Evolutionary conservation across 257 asterid genomes (phyloP).

Genomic region (Linaria vulgaris): DNA sequence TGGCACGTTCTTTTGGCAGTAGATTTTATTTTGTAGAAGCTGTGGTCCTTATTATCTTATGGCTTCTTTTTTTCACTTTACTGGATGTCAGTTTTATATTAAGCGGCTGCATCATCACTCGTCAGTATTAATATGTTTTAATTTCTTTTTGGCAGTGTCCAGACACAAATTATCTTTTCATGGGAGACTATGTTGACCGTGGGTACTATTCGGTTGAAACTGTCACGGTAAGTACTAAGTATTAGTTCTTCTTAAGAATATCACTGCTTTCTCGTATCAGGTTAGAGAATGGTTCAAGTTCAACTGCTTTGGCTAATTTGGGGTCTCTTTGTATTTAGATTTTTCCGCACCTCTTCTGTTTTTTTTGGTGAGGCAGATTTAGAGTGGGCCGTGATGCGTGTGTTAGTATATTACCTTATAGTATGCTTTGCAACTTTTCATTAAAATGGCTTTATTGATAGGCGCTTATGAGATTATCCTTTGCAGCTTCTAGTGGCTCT

Average conservation of each 20-base stretch:
- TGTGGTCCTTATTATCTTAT: conserved; percentile 7
- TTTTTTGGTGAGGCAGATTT: background rate
- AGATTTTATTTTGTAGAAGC: background rate
- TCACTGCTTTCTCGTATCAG: conserved; percentile 13
- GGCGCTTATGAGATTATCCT: conserved; percentile 27
- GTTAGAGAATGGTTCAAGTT: conserved; percentile 1
- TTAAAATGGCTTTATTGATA: conserved; percentile 10
- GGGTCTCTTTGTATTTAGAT: background rate
- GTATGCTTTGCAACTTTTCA: conserved; percentile 10
- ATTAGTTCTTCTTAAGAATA: conserved; percentile 6
- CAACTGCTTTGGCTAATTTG: conserved; percentile 1
- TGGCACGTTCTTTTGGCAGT: background rate
- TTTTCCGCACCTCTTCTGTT: conserved; percentile 4
- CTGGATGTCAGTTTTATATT: background rate
- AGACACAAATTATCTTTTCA: conserved; percentile 88
- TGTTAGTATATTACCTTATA: background rate
- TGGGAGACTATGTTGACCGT: conserved; percentile 97
- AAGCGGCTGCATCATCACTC: background rate
- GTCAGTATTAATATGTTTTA: conserved; percentile 22
- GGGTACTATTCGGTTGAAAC: conserved; percentile 95
- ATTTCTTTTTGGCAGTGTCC: conserved; percentile 73
- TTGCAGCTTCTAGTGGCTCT: conserved; percentile 79
- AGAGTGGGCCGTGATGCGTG: background rate
- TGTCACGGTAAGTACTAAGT: conserved; percentile 71
- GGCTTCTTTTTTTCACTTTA: background rate